Evolutionary conservation across 2,329 filamentous ascomycete species (phyloP).

Genomic region (Cladosporium sp.): DNA sequence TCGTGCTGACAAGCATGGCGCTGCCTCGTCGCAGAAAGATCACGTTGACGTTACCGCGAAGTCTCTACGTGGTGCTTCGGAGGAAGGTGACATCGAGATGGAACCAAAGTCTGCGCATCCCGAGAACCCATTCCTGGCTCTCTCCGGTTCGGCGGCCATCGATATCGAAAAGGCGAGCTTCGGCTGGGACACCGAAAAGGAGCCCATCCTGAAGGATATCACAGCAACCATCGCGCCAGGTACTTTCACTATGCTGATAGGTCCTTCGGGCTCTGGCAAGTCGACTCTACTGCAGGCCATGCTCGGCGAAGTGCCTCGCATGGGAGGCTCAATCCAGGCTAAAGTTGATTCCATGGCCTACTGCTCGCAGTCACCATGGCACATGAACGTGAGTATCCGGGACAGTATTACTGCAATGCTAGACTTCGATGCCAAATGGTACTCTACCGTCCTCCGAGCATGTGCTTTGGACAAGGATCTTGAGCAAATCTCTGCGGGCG

Average conservation of each 20-base stretch:
- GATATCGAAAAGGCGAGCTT: slow-evolving; percentile 39
- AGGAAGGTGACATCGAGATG: slow-evolving; percentile 13
- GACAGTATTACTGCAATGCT: slow-evolving; percentile 41
- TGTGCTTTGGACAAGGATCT: slow-evolving; percentile 42
- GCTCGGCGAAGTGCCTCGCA: slow-evolving; percentile 44
- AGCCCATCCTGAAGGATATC: slow-evolving; percentile 44
- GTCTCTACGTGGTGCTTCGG: not conserved
- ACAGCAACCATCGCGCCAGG: slow-evolving; percentile 43
- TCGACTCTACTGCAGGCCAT: slow-evolving; percentile 51
- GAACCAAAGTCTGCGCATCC: slow-evolving; percentile 28
- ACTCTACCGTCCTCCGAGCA: slow-evolving; percentile 40
- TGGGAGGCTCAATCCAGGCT: slow-evolving; percentile 34
- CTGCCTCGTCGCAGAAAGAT: not conserved
- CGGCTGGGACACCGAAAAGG: slow-evolving; percentile 48
- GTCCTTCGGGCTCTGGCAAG: slow-evolving; percentile 55
- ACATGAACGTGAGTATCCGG: slow-evolving; percentile 40
- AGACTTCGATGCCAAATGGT: slow-evolving; percentile 40
- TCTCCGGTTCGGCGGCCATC: slow-evolving; percentile 2
- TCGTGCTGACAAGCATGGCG: not conserved
- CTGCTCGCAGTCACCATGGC: slow-evolving; percentile 42
- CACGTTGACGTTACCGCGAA: not conserved
- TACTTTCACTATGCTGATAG: slow-evolving; percentile 51
- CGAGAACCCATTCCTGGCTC: slow-evolving; percentile 35
- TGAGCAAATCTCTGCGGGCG: slow-evolving; percentile 41
- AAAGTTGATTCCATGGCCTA: slow-evolving; percentile 36